Evolutionary conservation across 257 asterid genomes (phyloP).

Genomic region (Solanum appendiculatum): DNA sequence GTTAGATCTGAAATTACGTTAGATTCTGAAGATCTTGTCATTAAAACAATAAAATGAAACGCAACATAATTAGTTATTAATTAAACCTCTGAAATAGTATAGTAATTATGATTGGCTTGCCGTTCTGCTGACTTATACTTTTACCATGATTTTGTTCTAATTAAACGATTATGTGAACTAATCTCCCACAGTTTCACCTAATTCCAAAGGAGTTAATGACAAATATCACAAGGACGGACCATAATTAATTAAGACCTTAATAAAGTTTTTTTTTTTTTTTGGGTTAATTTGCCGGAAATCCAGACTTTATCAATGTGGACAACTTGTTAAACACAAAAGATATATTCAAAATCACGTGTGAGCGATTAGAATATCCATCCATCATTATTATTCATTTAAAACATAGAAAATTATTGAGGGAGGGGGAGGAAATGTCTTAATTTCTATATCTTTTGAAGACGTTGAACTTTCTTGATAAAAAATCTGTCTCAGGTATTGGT

Average conservation of each 20-base stretch:
- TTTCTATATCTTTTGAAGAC: not conserved
- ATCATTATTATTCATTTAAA: not conserved
- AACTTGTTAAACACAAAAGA: not conserved
- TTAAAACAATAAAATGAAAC: not conserved
- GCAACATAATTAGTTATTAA: not conserved
- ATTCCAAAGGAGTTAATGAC: not conserved
- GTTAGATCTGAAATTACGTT: not conserved
- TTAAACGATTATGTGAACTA: not conserved
- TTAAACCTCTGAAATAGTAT: not conserved
- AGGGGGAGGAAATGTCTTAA: not conserved
- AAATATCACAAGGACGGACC: not conserved
- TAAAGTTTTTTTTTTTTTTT: too few relatives aligned
- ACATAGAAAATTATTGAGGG: not conserved
- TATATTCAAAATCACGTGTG: not conserved
- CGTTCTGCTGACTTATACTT: not conserved
- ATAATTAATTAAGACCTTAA: not conserved
- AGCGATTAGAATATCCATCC: not conserved
- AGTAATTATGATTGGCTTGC: not conserved
- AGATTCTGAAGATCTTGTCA: not conserved
- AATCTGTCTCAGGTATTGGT: not conserved
- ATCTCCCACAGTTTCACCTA: not conserved
- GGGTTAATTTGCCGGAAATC: not conserved
- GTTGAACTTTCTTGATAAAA: not conserved
- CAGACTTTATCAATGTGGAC: not conserved
- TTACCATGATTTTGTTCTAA: not conserved